Evolutionary conservation across 768 basidiomycete genomes (phyloP), one percentile per base, ranked within the genome.

Genomic region (Pleurotus tuber-regium): DNA sequence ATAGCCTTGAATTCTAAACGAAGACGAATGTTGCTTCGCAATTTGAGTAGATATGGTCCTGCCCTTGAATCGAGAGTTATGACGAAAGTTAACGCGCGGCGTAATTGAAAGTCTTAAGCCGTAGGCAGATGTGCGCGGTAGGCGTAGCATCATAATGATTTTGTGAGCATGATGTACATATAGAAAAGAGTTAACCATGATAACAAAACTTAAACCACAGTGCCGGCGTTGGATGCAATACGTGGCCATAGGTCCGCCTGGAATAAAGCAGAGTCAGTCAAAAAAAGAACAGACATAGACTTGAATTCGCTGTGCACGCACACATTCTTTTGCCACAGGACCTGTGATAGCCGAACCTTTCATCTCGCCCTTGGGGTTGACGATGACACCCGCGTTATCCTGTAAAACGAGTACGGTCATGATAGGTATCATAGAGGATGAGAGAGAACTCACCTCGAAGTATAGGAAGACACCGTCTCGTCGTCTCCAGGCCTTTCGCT

Each of bases 361-460:
- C 97, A 99, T 99, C 78, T 99, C 97, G 63, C 96, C 96, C 82
- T 98, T 98, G 66, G 91, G 88, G 78, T 97, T 98, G 63, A 98
- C 93, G 56, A 96, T 96, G 50, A 96, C 94, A 70, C 94, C 93
- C 36, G 93, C 94, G 67, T 95, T 95, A 73, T 96, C 93, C 87
- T 87, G 21, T 18, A 41, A 25, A 16, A 24, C 14, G 31, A 25
- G n/a, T n/a, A n/a, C n/a, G n/a, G n/a, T n/a, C n/a, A n/a, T 49
- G 39, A 50, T 49, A 10, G 50, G 25, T 10, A 23, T 38, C 8
- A 28, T 41, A 35, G 19, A 24, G 28, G 31, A 11, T 9, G 9
- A 39, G 26, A 26, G 14, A 43, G 11, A 5, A 66, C 79, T 39
- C 51, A 86, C 87, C 82, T 96, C 93, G 58, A 96, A 97, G 82